Conservation (phyloP, 768 basidiomycete species). For the Albatrellus ellisii region DNA sequence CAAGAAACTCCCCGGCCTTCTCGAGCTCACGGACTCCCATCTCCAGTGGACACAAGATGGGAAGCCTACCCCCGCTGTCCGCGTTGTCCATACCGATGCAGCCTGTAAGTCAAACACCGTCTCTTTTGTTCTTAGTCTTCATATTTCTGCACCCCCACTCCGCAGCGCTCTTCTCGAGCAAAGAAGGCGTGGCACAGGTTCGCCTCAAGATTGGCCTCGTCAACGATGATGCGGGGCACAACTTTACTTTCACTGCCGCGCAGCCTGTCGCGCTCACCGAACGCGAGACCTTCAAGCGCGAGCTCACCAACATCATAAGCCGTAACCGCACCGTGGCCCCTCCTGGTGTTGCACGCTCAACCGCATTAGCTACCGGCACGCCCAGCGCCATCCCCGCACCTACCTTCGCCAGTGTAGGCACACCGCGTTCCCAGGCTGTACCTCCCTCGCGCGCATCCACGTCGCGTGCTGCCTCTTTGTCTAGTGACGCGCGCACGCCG, state of each 20-base stretch:
- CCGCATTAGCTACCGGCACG: too few relatives aligned
- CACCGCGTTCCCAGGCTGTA: conserved; percentile 6
- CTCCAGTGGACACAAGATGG: conserved; percentile 76
- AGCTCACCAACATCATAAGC: conserved; percentile 65
- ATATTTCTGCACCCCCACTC: conserved; percentile 9
- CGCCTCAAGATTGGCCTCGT: conserved; percentile 61
- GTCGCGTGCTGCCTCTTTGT: conserved; percentile 52
- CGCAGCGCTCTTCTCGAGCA: conserved; percentile 74
- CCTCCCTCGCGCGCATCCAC: conserved; percentile 32
- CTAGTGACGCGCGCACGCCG: conserved; percentile 32
- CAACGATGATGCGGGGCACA: conserved; percentile 61
- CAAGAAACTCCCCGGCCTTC: conserved; percentile 68
- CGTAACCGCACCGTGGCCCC: conserved; percentile 37
- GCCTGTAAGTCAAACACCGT: conserved; percentile 45
- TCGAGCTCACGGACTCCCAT: conserved; percentile 60
- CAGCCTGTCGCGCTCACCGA: conserved; percentile 51
- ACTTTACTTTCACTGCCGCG: conserved; percentile 69
- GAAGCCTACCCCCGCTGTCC: conserved; percentile 48
- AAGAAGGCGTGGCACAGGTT: conserved; percentile 70
- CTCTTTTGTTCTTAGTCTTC: conserved; percentile 6
- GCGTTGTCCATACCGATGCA: conserved; percentile 45
- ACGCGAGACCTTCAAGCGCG: conserved; percentile 72
- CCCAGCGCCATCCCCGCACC: too few relatives aligned
- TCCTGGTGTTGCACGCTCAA: conserved; percentile 16
- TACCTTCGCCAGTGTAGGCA: conserved; percentile 13